Base-by-base conservation (phyloP, 331 rosid genomes). In the Acacia pycnantha region DNA sequence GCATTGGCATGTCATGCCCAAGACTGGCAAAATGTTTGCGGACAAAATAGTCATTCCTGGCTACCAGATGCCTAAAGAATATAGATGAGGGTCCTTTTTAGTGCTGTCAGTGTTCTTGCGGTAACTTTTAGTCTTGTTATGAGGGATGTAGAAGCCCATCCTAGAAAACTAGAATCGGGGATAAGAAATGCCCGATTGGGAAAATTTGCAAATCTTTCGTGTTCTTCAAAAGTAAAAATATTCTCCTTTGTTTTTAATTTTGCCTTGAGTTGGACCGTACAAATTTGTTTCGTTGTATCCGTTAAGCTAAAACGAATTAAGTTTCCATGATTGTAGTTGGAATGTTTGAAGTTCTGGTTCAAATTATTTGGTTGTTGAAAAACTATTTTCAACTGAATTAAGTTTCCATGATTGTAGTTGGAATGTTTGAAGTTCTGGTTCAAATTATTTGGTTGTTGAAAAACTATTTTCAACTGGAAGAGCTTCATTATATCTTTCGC, bases 1-100 rank as follows among this genome's bases (percentile, higher is more conserved):
- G 92, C 98, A 93, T 88, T 92, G 94, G 94, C 93, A 90, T 48
- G 92, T 88, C 53, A 93, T 91, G 94, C 91, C 97, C 80, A 92
- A 92, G 92, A 92, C 90, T 22, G 97, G 89, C 50, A 86, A 90
- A 83, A 88, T 83, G 91, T 80, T 80, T 76, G 87, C 88, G 0
- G 73, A 84, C 86, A 89, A 89, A 82, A 73, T 86, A 14, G 89
- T 83, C 58, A 88, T 90, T 87, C 76, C 91, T 2, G 93, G 94
- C 26, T 89, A 86, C 64, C 83, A 61, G 66, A 85, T 92, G 86
- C 94, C 97, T 0, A 76, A 82, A 54, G 88, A 86, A 73, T 92
- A 89, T 65, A 90, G 94, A 92, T 92, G 90, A 89, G 22, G 27
- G 68, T 48, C 51, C 6, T 27, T 67, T 35, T 35, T 1, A 1